Evolutionary conservation across 345 rosid species (phyloP).

Genomic region (Rubroshorea leprosula): DNA sequence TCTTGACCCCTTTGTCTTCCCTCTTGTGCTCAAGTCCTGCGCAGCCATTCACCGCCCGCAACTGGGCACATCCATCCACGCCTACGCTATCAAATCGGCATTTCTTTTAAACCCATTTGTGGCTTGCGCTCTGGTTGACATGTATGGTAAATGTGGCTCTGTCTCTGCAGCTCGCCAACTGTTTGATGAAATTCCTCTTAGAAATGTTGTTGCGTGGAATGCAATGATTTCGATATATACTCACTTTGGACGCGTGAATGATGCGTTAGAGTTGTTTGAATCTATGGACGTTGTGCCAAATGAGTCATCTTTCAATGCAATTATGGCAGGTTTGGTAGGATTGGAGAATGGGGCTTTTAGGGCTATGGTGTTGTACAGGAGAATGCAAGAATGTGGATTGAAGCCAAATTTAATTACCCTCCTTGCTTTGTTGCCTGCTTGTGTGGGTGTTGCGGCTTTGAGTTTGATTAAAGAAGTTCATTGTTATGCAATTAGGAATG

Average conservation of each 20-base stretch:
- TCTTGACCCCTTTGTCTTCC: conserved; percentile 53
- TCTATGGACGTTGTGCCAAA: conserved; percentile 46
- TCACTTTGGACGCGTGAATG: conserved; percentile 26
- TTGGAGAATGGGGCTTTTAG: conserved; percentile 40
- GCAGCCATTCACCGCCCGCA: conserved; percentile 36
- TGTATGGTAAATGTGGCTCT: conserved; percentile 53
- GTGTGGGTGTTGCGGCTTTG: conserved; percentile 30
- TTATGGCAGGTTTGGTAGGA: conserved; percentile 36
- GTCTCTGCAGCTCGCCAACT: conserved; percentile 37
- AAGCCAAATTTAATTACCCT: conserved; percentile 55
- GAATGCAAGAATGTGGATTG: conserved; percentile 37
- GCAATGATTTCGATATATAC: conserved; percentile 47
- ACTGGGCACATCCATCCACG: conserved; percentile 41
- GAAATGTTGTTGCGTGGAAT: conserved; percentile 53
- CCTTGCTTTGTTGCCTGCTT: conserved; percentile 53
- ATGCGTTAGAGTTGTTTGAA: conserved; percentile 33
- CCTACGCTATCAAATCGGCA: conserved; percentile 32
- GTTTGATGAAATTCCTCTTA: conserved; percentile 56
- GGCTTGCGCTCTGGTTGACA: conserved; percentile 39
- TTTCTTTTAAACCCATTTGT: conserved; percentile 44
- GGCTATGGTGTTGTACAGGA: conserved; percentile 45
- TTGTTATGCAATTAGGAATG: conserved; percentile 41
- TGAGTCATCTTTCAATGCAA: conserved; percentile 46
- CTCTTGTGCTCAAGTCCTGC: conserved; percentile 61
- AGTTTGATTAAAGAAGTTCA: conserved; percentile 48